Percentiles rank a stretch among this genome's conserved stretches.
Conservation (phyloP, 208 protist genomes). For the Acanthamoeba culbertsoni region DNA sequence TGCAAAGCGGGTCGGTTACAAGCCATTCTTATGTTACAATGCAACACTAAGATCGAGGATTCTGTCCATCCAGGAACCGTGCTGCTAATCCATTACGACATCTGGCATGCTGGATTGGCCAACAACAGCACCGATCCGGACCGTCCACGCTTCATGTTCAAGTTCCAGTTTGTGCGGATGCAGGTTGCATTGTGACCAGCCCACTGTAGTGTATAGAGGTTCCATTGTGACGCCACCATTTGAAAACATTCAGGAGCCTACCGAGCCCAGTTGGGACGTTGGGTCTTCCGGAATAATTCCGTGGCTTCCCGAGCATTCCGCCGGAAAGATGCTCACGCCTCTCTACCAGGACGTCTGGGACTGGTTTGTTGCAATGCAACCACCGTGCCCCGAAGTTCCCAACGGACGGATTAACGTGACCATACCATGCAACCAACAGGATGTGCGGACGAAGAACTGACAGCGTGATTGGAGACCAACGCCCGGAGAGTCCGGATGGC, state of each 20-base stretch:
- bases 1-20: neutral
- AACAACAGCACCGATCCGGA: neutral
- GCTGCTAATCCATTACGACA: conserved; percentile 50
- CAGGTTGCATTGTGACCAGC: neutral
- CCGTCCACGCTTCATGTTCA: conserved; percentile 38
- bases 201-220: neutral
- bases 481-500: neutral
- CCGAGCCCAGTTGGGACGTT: neutral
- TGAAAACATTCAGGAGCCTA: neutral
- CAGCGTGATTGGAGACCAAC: neutral
- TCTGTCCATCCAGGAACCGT: neutral
- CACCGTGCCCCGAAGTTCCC: no score
- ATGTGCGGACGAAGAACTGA: neutral
- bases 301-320: neutral
- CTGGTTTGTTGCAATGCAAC: no score
- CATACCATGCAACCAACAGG: neutral
- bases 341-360: neutral
- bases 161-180: conserved; percentile 51
- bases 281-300: neutral
- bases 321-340: neutral
- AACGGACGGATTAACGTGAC: no score
- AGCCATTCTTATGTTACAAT: no score
- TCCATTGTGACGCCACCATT: neutral
- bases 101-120: conserved; percentile 16
- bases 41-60: neutral